Evolutionary conservation across 345 rosid genomes (phyloP), one percentile per base, ranked within the genome.

Genomic region (Populus ilicifolia): DNA sequence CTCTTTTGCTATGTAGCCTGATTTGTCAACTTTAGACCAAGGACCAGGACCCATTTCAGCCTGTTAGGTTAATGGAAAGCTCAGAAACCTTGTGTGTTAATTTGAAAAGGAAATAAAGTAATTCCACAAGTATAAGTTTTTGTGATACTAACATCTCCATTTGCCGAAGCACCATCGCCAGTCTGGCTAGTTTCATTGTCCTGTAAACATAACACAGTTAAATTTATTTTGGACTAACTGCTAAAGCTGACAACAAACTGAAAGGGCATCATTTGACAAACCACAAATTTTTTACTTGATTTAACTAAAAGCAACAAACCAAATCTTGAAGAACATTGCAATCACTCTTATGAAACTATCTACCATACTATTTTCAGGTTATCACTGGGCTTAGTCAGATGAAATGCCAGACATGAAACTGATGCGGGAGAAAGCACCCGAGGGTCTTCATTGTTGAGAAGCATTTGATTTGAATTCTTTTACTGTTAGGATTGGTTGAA

Each of bases 1-100:
- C 80, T 91, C 98, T 79, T 90, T 93, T 36, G 95, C 92, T 50
- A 82, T 87, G 78, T 88, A 88, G 21, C 89, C 89, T 4, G 97
- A 89, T 86, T 89, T 90, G 82, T 88, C 92, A 72, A 87, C 91
- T 76, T 87, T 86, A 72, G 91, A 88, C 84, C 88, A 89, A 81
- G 93, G 85, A 85, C 83, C 83, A 48, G 83, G 89, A 85, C 89
- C 52, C 61, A 84, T 68, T 80, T 91, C 97, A 82, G 82, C 89
- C 98, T 93, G 96, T 75, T 78, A 8, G 73, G 82, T 77, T 73
- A 72, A 85, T 73, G 74, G 83, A 83, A 84, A 76, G 71, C 64
- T 56, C 82, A 46, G 71, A 73, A 61, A 84, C 54, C 35, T 65
- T 56, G 46, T n/a, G n/a, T 69, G 70, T 73, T n/a, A 75, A 70